Conservation (phyloP, 2,329 filamentous ascomycete species). For the Aspergillus neoniger region DNA sequence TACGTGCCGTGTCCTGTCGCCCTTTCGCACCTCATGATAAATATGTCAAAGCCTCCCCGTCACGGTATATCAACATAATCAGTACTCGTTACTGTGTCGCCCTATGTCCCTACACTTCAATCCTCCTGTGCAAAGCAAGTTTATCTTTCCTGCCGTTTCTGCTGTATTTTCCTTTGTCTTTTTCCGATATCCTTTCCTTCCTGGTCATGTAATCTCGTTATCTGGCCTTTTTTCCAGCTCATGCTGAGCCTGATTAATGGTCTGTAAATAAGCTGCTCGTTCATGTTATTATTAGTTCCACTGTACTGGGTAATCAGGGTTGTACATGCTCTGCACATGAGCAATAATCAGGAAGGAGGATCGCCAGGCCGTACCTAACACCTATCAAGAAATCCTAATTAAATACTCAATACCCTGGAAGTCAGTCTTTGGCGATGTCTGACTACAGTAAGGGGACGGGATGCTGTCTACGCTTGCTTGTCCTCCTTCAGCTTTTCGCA, state of each 20-base stretch:
- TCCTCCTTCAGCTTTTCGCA: no score
- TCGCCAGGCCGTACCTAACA: not conserved
- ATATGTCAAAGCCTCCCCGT: not conserved
- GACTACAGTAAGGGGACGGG: no score
- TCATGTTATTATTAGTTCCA: not conserved
- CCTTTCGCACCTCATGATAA: not conserved
- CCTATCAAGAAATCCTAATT: not conserved
- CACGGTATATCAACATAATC: not conserved
- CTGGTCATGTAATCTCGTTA: conserved; percentile 1
- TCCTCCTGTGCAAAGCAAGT: conserved; percentile 7
- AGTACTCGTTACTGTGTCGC: not conserved
- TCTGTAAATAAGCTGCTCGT: conserved; percentile 21
- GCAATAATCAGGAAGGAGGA: not conserved
- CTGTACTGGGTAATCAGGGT: not conserved
- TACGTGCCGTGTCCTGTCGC: not conserved
- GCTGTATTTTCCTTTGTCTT: conserved; percentile 2
- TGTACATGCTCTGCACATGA: not conserved
- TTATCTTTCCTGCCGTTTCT: not conserved
- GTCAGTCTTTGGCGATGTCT: no score
- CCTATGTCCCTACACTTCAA: not conserved
- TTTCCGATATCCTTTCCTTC: conserved; percentile 22
- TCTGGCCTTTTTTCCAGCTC: conserved; percentile 4
- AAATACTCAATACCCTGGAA: not conserved
- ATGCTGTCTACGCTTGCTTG: no score
- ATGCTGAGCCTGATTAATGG: conserved; percentile 11